Percentiles rank a stretch among this genome's conserved stretches.
Evolutionary conservation across 306 rosid species (phyloP).

Genomic region (Rosa chinensis): DNA sequence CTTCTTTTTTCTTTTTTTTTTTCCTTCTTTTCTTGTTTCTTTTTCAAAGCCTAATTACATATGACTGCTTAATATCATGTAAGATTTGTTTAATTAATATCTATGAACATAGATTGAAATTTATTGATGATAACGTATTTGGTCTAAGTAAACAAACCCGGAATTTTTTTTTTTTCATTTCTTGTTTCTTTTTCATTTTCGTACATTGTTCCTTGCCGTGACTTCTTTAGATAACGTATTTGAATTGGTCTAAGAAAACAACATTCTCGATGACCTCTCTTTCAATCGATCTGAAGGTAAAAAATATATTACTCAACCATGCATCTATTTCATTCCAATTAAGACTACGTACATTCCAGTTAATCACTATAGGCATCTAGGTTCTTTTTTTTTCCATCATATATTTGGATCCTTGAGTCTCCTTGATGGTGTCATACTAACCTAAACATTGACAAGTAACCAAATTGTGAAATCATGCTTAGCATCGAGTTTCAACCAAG

Average conservation of each 20-base stretch:
- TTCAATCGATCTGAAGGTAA: background rate
- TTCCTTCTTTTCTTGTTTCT: too few relatives aligned
- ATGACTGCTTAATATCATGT: background rate
- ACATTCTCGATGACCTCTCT: background rate
- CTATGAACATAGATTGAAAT: too few relatives aligned
- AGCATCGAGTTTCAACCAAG: background rate
- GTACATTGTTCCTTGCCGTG: background rate
- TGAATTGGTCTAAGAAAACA: too few relatives aligned
- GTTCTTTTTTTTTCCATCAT: background rate
- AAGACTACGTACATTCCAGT: background rate
- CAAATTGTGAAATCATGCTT: constrained; percentile 1
- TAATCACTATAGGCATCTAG: too few relatives aligned
- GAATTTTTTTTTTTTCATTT: too few relatives aligned
- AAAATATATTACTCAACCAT: background rate
- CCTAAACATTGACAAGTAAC: background rate
- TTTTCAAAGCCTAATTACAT: background rate
- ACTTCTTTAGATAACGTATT: too few relatives aligned
- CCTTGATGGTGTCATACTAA: background rate
- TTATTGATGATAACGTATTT: too few relatives aligned
- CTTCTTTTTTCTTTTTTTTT: too few relatives aligned
- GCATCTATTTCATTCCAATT: background rate
- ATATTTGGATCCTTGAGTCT: background rate
- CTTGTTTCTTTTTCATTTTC: too few relatives aligned
- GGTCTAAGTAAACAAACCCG: too few relatives aligned
- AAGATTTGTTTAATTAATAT: too few relatives aligned